Percentiles rank a stretch among this genome's conserved stretches.
Conservation (phyloP, 495 filamentous ascomycete genomes). For the Penicillium goetzii region DNA sequence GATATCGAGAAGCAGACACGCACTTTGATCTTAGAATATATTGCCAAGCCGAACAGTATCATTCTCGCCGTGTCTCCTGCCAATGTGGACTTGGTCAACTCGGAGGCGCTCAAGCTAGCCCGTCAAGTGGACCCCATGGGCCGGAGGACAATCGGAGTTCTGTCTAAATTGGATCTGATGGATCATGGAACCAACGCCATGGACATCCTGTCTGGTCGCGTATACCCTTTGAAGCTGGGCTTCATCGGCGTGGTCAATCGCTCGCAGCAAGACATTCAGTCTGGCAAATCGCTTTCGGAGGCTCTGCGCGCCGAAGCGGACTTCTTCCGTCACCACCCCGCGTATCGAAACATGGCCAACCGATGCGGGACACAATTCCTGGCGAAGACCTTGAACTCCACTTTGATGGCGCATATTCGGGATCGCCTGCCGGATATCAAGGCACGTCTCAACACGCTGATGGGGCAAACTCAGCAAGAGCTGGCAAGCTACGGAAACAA, state of each 20-base stretch:
- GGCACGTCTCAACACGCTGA: constrained; percentile 92
- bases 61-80: constrained; percentile 95
- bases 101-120: constrained; percentile 94
- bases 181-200: constrained; percentile 98
- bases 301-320: constrained; percentile 89
- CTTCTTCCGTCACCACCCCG: constrained; percentile 96
- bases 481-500: constrained; percentile 97
- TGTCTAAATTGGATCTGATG: constrained; percentile 98
- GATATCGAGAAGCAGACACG: constrained; percentile 99
- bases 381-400: constrained; percentile 92
- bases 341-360: constrained; percentile 93
- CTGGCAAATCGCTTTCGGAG: constrained; percentile 86
- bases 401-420: constrained; percentile 94
- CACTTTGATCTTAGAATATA: constrained; percentile 96
- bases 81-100: constrained; percentile 98
- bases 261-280: constrained; percentile 97
- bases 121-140: constrained; percentile 96
- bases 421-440: constrained; percentile 98
- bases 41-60: constrained; percentile 98
- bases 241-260: constrained; percentile 99
- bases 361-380: constrained; percentile 94
- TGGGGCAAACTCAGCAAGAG: constrained; percentile 99
- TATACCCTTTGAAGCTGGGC: constrained; percentile 95
- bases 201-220: constrained; percentile 92
- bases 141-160: constrained; percentile 91